Conservation (phyloP, 1,139 yeast genomes). For the Geotrichum histeridarum region DNA sequence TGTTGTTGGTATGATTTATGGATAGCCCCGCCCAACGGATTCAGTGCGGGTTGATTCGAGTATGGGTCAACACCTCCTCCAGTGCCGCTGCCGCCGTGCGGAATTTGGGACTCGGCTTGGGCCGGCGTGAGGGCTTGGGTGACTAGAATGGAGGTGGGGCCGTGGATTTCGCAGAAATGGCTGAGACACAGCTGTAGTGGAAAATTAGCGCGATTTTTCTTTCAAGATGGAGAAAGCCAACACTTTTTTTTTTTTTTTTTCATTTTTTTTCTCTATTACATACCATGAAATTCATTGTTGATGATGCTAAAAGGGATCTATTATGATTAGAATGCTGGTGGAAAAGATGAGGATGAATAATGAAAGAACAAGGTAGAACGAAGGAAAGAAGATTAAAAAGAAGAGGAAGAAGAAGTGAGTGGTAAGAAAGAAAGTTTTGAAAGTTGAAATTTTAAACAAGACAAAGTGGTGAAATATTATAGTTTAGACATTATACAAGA, state of each 20-base stretch:
- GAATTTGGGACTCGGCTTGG: slow-evolving; percentile 17
- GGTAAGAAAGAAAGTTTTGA: neutral
- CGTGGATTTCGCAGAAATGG: slow-evolving; percentile 84
- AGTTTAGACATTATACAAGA: no score
- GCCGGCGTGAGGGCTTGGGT: slow-evolving; percentile 49
- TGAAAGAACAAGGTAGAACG: neutral
- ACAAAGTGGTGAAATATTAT: no score
- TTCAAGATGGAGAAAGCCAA: no score
- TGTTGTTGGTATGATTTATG: neutral
- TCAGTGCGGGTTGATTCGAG: no score
- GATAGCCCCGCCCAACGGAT: neutral
- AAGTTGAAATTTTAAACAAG: neutral
- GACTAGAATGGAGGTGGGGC: slow-evolving; percentile 71
- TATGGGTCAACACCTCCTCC: neutral
- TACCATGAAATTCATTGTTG: slow-evolving; percentile 10
- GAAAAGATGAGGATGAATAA: neutral
- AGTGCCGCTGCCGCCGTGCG: slow-evolving; percentile 20
- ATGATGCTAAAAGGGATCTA: neutral
- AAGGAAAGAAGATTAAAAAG: neutral
- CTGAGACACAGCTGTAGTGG: slow-evolving; percentile 51
- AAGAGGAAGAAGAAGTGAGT: neutral
- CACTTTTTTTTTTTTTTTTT: neutral
- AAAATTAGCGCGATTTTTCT: neutral
- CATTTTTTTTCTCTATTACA: neutral
- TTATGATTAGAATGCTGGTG: no score